Evolutionary conservation across 345 rosid species (phyloP).

Genomic region (Excoecaria agallocha): DNA sequence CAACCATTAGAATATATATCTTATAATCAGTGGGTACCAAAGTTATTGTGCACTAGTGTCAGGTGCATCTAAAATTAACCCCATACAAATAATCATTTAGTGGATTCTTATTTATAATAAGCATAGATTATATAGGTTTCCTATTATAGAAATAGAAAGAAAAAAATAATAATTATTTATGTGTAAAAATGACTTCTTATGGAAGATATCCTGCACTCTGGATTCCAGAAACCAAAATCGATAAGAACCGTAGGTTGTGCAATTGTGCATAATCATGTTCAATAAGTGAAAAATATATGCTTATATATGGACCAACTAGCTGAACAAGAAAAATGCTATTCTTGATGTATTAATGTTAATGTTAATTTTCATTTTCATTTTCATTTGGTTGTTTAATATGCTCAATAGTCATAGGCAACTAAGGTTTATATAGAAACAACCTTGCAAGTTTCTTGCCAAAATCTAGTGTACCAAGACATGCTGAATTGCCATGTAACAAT

Average conservation of each 20-base stretch:
- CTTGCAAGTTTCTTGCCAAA: too few relatives aligned
- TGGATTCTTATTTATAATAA: conserved; percentile 16
- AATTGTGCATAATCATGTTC: too few relatives aligned
- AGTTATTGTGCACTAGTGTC: conserved; percentile 24
- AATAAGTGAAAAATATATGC: too few relatives aligned
- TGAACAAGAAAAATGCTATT: neutral
- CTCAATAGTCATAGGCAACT: too few relatives aligned
- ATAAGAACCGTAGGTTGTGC: too few relatives aligned
- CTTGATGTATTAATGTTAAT: neutral
- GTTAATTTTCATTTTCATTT: too few relatives aligned
- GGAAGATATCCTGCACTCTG: conserved; percentile 19
- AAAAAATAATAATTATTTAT: neutral
- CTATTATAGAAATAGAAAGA: conserved; percentile 3
- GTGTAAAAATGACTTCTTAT: conserved; percentile 17
- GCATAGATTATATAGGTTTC: conserved; percentile 18
- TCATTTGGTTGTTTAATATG: too few relatives aligned
- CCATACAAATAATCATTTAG: conserved; percentile 6
- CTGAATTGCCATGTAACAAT: too few relatives aligned
- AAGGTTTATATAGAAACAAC: too few relatives aligned
- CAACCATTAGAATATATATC: conserved; percentile 32
- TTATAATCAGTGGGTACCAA: too few relatives aligned
- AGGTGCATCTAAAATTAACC: conserved; percentile 20
- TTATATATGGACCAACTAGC: neutral
- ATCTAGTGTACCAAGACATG: too few relatives aligned
- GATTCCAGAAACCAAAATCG: too few relatives aligned